Evolutionary conservation across 2,329 filamentous ascomycete genomes (phyloP), one percentile per base, ranked within the genome.

Genomic region (Zarea fungicola): DNA sequence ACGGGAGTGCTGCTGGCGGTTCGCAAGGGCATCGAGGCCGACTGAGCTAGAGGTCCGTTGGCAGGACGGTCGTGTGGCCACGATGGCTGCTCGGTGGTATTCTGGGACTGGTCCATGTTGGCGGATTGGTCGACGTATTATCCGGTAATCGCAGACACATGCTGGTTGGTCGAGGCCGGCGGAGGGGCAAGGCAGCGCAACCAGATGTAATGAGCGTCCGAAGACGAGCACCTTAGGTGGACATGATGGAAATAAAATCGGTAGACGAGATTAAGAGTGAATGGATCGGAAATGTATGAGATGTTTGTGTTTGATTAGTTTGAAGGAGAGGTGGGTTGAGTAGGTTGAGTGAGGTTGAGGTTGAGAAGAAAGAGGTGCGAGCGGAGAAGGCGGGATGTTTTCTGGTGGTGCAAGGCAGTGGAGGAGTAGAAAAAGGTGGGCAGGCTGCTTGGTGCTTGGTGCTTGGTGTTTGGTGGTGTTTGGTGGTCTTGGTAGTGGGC

Each of bases 1-100:
- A 75, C 70, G 21, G 80, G 79, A 10, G 81, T 83, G 66, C 73
- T 81, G 60, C 65, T 71, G 52, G 76, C 71, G 32, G 75, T 77
- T 52, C 74, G 70, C 54, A 70, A 61, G 19, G 72, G 71, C 53
- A 74, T 54, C 42, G 72, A 66, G 6, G 67, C 57, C 42, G 67
- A 63, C 23, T 61, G 60, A 32, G 65, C 63, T 22, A 69, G 55
- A 54, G 37, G 16, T 22, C 29, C 31, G 4, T 22, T 25, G 22
- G 37, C 41, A 19, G 37, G 23, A 22, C 29, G 40, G 13, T 48
- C 46, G 23, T 48, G 37, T 36, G 31, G 26, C 48, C 39, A 43
- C 29, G 41, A 34, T 21, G 42, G 44, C 22, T n/a, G 35, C 40
- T 45, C 42, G 35, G 22, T 44, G 36, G 42, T 50, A 37, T 47